phyloP scores from a whole-genome alignment of 495 filamentous ascomycete species.

The Penicillium simplicissimum region DNA sequence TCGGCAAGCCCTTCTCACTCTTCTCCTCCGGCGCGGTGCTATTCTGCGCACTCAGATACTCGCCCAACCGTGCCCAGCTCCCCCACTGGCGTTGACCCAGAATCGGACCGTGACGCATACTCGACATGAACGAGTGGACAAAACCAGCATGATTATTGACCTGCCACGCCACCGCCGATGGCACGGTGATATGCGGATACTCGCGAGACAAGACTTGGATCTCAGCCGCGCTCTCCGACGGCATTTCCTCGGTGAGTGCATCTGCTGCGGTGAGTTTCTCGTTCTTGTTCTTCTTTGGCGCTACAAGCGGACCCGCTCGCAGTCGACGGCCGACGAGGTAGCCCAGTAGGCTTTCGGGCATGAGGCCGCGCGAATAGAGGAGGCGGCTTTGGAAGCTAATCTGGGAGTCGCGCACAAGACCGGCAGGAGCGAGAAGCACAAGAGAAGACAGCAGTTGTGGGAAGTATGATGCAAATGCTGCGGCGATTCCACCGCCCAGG shows the following conservation, averaged over 20 bases:
- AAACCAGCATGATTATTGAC: conserved; percentile 56
- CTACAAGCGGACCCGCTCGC: conserved; percentile 40
- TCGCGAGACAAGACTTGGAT: conserved; percentile 46
- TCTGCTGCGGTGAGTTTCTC: conserved; percentile 36
- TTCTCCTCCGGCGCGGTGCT: conserved; percentile 22
- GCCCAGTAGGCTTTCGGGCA: conserved; percentile 59
- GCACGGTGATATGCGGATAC: conserved; percentile 47
- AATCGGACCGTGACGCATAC: conserved; percentile 59
- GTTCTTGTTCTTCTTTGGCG: conserved; percentile 32
- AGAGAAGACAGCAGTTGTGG: conserved; percentile 65
- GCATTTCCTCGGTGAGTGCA: conserved; percentile 42
- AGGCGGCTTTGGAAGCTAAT: conserved; percentile 59
- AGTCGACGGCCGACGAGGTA: conserved; percentile 58
- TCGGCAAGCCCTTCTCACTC: conserved; percentile 34
- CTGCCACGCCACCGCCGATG: conserved; percentile 56
- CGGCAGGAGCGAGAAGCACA: conserved; percentile 73
- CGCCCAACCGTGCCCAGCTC: conserved; percentile 59
- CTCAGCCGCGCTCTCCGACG: conserved; percentile 34
- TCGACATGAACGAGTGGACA: conserved; percentile 57
- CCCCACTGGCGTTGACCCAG: conserved; percentile 44
- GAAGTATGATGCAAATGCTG: conserved; percentile 72
- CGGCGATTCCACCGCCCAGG: conserved; percentile 76
- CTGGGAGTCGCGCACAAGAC: conserved; percentile 66
- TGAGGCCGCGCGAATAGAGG: conserved; percentile 58
- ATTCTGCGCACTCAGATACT: conserved; percentile 47